Conservation (phyloP, 768 basidiomycete genomes). For the Russula abietina region DNA sequence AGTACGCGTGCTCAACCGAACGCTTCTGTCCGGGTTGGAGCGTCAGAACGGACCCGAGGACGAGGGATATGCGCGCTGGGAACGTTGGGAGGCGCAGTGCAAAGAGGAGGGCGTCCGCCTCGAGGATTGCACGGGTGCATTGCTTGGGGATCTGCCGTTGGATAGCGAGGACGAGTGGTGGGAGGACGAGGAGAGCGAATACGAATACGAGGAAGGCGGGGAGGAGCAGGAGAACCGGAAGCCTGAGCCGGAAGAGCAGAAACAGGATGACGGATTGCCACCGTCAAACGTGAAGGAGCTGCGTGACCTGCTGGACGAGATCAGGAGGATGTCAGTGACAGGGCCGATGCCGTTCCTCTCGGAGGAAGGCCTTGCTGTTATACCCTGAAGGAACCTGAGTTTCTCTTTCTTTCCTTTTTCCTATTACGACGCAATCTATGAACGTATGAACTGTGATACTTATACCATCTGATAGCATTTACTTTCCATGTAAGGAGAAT, state of each 20-base stretch:
- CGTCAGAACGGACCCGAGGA: constrained; percentile 43
- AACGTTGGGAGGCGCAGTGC: constrained; percentile 61
- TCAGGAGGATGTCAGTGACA: constrained; percentile 21
- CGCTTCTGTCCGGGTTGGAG: constrained; percentile 54
- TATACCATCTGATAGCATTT: neutral
- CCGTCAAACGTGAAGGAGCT: constrained; percentile 25
- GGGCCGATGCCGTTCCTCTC: constrained; percentile 8
- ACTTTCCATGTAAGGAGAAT: neutral
- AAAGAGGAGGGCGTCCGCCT: constrained; percentile 45
- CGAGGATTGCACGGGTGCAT: constrained; percentile 70
- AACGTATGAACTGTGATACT: neutral
- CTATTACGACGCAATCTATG: neutral
- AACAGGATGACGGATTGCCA: constrained; percentile 24
- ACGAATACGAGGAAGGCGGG: constrained; percentile 33
- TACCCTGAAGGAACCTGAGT: neutral
- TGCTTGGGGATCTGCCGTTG: constrained; percentile 44
- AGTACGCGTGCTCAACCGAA: constrained; percentile 52
- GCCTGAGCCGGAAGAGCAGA: too few relatives aligned
- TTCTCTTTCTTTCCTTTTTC: neutral
- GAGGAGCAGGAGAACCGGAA: constrained; percentile 9
- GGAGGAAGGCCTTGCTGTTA: constrained; percentile 12
- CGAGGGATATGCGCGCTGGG: constrained; percentile 49
- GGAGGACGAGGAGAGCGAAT: constrained; percentile 27
- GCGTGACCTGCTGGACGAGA: constrained; percentile 22
- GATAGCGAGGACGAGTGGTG: constrained; percentile 32